Evolutionary conservation across 805 yeast genomes (phyloP), one percentile per base, ranked within the genome.

Genomic region (Yamadazyma scolyti): DNA sequence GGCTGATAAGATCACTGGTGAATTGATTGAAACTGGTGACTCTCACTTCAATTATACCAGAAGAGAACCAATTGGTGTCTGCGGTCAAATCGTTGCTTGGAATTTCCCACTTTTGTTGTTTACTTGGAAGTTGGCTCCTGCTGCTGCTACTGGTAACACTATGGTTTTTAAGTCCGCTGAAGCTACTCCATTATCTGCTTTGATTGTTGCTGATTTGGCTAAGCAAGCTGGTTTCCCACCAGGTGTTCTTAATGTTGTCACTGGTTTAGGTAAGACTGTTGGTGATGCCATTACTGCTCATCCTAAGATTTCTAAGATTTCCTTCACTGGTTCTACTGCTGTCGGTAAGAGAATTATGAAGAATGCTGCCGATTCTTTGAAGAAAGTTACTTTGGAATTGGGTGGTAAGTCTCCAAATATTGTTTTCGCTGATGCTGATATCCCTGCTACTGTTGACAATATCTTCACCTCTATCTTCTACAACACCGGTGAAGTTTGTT

Each of bases 71-170:
- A 68, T 85, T 50, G 97, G 96, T 56, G 96, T 89, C 27, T 86
- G 95, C 58, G 97, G 95, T 37, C 95, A 86, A 61, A 84, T 89
- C 54, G 88, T 89, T 46, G 96, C 97, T 47, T 89, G 97, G 97
- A 89, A 89, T 68, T 89, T 87, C 77, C 97, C 97, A 42, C 64
- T 89, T 47, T 73, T 86, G 57, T 88, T 89, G 93, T 82, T 87
- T 69, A 70, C 94, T 17, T 89, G 97, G 97, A 89, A 89, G 63
- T 68, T 89, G 40, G 96, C 89, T 37, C 96, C 97, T 27, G 95
- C 94, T 35, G 61, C 88, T 44, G 94, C 94, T 35, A 76, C 95
- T 33, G 96, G 96, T 65, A 86, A 87, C 73, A 76, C 88, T 33
- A 73, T 84, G 46, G 93, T 89, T 27, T 66, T 89, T 63, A 89